Conservation (phyloP, 2,329 filamentous ascomycete genomes). For the Fusarium sp. region DNA sequence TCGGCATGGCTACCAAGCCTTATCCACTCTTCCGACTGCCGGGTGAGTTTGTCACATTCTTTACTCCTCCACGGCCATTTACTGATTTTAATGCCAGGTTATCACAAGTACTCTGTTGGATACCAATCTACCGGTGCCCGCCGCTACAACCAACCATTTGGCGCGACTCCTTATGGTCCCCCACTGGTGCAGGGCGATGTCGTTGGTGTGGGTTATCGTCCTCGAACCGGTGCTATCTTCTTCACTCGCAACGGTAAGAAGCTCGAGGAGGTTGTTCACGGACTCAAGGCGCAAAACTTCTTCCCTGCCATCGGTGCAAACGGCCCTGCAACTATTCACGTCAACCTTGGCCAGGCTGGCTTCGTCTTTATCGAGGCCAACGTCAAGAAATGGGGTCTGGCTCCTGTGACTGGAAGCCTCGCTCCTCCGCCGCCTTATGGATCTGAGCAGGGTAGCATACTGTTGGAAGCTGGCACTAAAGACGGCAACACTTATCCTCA, state of each 20-base stretch:
- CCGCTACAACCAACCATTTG: slow-evolving; percentile 93
- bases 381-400: slow-evolving; percentile 99
- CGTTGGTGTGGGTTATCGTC: slow-evolving; percentile 93
- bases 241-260: slow-evolving; percentile 99
- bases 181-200: slow-evolving; percentile 93
- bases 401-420: slow-evolving; percentile 93
- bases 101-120: slow-evolving; percentile 91
- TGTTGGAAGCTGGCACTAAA: slow-evolving; percentile 85
- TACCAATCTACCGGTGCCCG: slow-evolving; percentile 90
- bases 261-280: slow-evolving; percentile 92
- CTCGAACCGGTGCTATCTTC: slow-evolving; percentile 93
- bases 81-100: slow-evolving; percentile 64
- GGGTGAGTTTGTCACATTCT: slow-evolving; percentile 66
- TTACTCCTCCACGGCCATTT: slow-evolving; percentile 6
- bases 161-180: slow-evolving; percentile 81
- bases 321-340: slow-evolving; percentile 90
- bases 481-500: slow-evolving; percentile 63
- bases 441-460: slow-evolving; percentile 94
- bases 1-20: slow-evolving; percentile 96
- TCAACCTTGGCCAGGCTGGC: slow-evolving; percentile 97
- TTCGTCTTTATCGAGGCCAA: slow-evolving; percentile 99
- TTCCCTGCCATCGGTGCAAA: slow-evolving; percentile 98
- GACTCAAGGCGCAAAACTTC: slow-evolving; percentile 94
- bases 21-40: slow-evolving; percentile 95
- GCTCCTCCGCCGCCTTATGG: slow-evolving; percentile 97